phyloP scores from a whole-genome alignment of 2,329 filamentous ascomycete species.

The Xylariaceae sp. region DNA sequence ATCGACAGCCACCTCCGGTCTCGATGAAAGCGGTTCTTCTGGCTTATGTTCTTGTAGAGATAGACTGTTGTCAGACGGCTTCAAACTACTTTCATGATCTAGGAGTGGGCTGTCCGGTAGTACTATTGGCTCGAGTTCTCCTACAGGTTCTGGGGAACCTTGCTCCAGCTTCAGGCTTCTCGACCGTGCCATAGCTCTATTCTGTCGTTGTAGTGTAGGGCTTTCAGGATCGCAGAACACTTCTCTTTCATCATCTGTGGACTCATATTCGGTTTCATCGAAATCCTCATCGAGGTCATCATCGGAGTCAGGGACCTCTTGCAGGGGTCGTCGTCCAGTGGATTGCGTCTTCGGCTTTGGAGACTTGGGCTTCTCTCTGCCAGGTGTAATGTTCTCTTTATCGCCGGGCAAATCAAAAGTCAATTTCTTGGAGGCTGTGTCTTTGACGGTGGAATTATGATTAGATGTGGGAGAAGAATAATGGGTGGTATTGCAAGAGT shows the following conservation, averaged over 20 bases:
- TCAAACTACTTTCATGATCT: slow-evolving; percentile 7
- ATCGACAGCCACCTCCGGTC: not conserved
- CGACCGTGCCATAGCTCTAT: not conserved
- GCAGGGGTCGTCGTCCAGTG: slow-evolving; percentile 23
- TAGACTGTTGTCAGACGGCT: not conserved
- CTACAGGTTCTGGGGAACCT: slow-evolving; percentile 17
- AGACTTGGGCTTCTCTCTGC: slow-evolving; percentile 29
- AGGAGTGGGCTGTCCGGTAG: slow-evolving; percentile 8
- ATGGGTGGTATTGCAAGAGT: slow-evolving; percentile 29
- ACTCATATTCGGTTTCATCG: slow-evolving; percentile 23
- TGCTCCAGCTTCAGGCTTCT: slow-evolving; percentile 6
- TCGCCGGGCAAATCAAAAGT: slow-evolving; percentile 30
- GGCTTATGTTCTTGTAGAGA: not conserved
- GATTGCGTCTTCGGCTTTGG: slow-evolving; percentile 24
- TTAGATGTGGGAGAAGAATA: slow-evolving; percentile 25
- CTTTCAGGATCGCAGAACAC: slow-evolving; percentile 12
- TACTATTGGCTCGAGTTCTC: slow-evolving; percentile 19
- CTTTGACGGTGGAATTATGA: slow-evolving; percentile 20
- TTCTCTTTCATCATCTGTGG: slow-evolving; percentile 20
- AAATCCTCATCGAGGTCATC: slow-evolving; percentile 23
- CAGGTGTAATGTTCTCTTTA: slow-evolving; percentile 33
- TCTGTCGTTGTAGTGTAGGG: slow-evolving; percentile 13
- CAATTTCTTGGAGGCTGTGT: slow-evolving; percentile 24
- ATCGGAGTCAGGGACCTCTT: slow-evolving; percentile 30
- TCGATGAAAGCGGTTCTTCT: not conserved